phyloP scores from a whole-genome alignment of 2,329 filamentous ascomycete genomes.

The Alternaria sp. region DNA sequence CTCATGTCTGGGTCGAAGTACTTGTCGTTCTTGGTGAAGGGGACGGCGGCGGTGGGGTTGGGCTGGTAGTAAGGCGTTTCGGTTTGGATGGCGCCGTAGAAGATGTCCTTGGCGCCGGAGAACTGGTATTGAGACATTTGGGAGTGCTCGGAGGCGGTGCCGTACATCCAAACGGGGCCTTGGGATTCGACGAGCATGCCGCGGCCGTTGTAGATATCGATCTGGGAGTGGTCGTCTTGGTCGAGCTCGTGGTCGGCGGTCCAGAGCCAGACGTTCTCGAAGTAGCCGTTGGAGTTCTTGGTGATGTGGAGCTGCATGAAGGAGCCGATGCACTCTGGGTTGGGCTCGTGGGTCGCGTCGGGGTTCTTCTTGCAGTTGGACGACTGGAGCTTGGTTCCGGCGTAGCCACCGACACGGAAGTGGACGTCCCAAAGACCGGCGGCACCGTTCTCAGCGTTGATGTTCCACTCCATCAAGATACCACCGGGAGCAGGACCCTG shows the following conservation, averaged over 20 bases:
- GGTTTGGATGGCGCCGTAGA: conserved; percentile 69
- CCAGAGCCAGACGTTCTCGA: conserved; percentile 93
- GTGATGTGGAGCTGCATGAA: conserved; percentile 69
- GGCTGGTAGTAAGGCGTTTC: conserved; percentile 77
- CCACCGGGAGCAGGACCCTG: conserved; percentile 83
- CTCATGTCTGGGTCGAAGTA: conserved; percentile 54
- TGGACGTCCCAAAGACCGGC: conserved; percentile 95
- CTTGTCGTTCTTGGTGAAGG: conserved; percentile 58
- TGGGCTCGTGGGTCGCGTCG: conserved; percentile 64
- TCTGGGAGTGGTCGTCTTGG: conserved; percentile 71
- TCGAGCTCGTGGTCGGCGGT: conserved; percentile 90
- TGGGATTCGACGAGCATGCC: conserved; percentile 80
- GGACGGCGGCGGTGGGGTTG: conserved; percentile 63
- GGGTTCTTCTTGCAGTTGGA: conserved; percentile 81
- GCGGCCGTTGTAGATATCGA: conserved; percentile 86
- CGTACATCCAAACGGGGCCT: conserved; percentile 77
- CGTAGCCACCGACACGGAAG: conserved; percentile 86
- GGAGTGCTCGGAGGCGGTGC: conserved; percentile 70
- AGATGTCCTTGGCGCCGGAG: conserved; percentile 64
- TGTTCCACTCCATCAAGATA: conserved; percentile 91
- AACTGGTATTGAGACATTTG: conserved; percentile 76
- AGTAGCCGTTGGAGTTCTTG: conserved; percentile 68
- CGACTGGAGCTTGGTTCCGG: conserved; percentile 82
- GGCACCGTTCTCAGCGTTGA: conserved; percentile 70
- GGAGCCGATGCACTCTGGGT: conserved; percentile 73